These are phyloP conservation scores for Pulchroboletus neoregius DNA, from an alignment of 1,284 basidiomycete genomes.

Conservation along the genomic window DNA sequence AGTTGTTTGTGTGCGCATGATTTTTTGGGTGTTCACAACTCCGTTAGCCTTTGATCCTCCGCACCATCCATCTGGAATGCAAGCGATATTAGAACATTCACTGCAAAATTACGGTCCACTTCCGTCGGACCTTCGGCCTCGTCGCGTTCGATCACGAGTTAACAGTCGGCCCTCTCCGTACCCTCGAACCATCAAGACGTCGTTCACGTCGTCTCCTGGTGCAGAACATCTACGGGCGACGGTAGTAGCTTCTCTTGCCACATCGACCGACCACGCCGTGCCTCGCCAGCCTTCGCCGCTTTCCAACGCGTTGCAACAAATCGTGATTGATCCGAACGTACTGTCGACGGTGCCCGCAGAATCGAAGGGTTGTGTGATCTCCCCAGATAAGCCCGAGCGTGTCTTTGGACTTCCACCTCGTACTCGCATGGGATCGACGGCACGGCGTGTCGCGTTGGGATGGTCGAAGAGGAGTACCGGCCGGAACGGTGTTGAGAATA, in stretches of 20 bases:
- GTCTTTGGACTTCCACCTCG: constrained; percentile 43
- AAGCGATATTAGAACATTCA: constrained; percentile 68
- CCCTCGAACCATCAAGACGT: constrained; percentile 47
- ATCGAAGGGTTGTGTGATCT: constrained; percentile 9
- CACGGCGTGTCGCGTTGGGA: constrained; percentile 54
- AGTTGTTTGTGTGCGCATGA: constrained; percentile 28
- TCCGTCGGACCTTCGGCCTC: constrained; percentile 60
- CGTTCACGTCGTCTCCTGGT: constrained; percentile 39
- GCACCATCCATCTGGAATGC: constrained; percentile 58
- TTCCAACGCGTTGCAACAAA: constrained; percentile 23
- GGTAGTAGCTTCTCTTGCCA: constrained; percentile 29
- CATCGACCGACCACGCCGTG: constrained; percentile 2
- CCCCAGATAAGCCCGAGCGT: constrained; percentile 33
- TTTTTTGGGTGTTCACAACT: constrained; percentile 6
- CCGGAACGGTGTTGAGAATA: constrained; percentile 43
- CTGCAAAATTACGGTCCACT: constrained; percentile 65
- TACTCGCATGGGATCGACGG: constrained; percentile 50
- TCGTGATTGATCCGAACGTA: constrained; percentile 26
- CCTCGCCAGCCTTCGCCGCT: constrained; percentile 9
- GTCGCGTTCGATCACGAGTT: constrained; percentile 59
- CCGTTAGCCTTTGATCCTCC: constrained; percentile 67
- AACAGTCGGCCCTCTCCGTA: constrained; percentile 71
- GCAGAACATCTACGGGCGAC: constrained; percentile 37
- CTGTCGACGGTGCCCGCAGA: neutral
- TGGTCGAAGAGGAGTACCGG: constrained; percentile 56